Base-by-base conservation (phyloP, 257 asterid genomes). In the Przewalskia tangutica region DNA sequence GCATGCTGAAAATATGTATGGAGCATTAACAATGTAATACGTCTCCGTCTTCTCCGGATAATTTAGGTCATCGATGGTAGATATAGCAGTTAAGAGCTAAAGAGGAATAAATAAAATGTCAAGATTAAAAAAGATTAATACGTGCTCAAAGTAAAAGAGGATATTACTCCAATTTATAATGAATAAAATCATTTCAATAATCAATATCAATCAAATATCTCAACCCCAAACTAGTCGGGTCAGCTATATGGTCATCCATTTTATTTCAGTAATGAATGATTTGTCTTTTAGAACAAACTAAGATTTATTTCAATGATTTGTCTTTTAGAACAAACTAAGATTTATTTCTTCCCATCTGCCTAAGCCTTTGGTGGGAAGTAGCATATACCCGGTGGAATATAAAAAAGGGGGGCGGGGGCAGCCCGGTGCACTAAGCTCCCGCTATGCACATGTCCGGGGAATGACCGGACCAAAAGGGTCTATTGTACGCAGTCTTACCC, bases 21-120 rank as follows among this genome's bases (percentile, higher is more conserved):
- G 99, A 48, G 93, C 98, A 68, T 95, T 95, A 83, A 95, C 98
- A 67, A 95, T 93, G 90, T 88, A 93, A 82, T 95, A 95, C 0
- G 93, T 90, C 53, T 91, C 95, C 4, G 99, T 92, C 90, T 93
- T 95, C 93, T 95, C 98, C 0, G 98, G 98, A 85, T 93, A 95
- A 87, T 93, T 92, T 84, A 91, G 90, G 87, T 95, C 98, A 87
- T 95, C 98, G 27, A 95, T 91, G 48, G 97, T 89, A 79, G 98
- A 93, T 82, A 95, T 86, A 81, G 85, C 89, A 71, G 98, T 93
- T 81, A 89, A 82, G 78, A 95, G 85, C 98, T 95, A 93, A 90
- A 73, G 54, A 84, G 63, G 84, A 71, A 70, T n/a, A 75, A 60
- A 50, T 32, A 42, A 64, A 10, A 20, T 48, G 84, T 38, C 77